Evolutionary conservation across 2,329 filamentous ascomycete species (phyloP), one percentile per base, ranked within the genome.

Genomic region (Phyllosticta paracitricarpa): DNA sequence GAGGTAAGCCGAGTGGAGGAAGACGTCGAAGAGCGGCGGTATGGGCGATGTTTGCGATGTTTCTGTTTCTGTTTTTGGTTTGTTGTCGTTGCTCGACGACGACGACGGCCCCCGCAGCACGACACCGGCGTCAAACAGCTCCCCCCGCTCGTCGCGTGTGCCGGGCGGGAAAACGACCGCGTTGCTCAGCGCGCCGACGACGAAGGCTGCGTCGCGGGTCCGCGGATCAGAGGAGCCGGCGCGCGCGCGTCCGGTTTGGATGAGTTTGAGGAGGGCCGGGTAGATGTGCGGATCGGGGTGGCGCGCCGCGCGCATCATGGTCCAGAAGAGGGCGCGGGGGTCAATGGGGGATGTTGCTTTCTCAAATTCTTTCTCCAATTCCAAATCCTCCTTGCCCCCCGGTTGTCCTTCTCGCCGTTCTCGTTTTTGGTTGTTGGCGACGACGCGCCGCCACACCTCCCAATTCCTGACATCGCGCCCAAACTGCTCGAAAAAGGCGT

Each of bases 211-310:
- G 7, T 22, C 19, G 19, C 19, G 19, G 19, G 2, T 22, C 19
- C 19, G 19, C 2, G 33, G 10, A 12, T 12, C 10, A 12, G 33
- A 3, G 7, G 33, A 40, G 33, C 8, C 33, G 35, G 40, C 51
- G 51, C 51, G 51, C 54, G 54, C 22, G 9, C 19, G 54, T 0
- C 64, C 64, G 25, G 55, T 54, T 3, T 79, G 79, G 63, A 83
- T 82, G 62, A 99, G 78, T 48, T 81, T 84, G 68, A 85, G 76
- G 51, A 97, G 77, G 1, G 92, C 92, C 0, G 92, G 91, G 65
- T 84, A 90, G 87, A 97, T 94, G 79, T 88, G 89, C 3, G 90
- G 91, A 71, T 99, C 93, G 0, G 89, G 85, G 1, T 77, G 75
- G 5, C 84, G 87, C 82, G 4, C 77, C 72, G 40, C 84, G 80